Evolutionary conservation across 2,329 filamentous ascomycete genomes (phyloP).

Genomic region (Zasmidium cellare): DNA sequence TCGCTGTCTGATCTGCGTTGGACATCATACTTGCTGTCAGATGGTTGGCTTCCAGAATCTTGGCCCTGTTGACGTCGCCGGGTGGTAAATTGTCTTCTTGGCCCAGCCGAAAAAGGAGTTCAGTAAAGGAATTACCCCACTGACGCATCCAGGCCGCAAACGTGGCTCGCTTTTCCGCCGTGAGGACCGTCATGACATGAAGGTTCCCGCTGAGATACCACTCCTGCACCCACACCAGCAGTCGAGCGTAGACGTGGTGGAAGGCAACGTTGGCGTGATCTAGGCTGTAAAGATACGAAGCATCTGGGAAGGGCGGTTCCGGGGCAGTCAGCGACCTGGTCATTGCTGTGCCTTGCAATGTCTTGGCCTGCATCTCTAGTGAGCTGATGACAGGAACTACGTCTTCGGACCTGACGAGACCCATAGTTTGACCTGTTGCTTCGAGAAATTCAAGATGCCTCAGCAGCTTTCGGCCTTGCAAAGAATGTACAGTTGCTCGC

Average conservation of each 20-base stretch:
- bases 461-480: background rate
- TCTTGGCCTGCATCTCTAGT: conserved; percentile 2
- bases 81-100: background rate
- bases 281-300: background rate
- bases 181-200: background rate
- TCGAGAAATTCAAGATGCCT: background rate
- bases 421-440: background rate
- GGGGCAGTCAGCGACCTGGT: background rate
- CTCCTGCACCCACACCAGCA: background rate
- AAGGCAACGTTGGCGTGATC: background rate
- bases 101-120: background rate
- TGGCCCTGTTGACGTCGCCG: background rate
- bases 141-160: background rate
- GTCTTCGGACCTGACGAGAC: background rate
- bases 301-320: background rate
- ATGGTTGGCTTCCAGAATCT: background rate
- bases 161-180: background rate
- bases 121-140: background rate
- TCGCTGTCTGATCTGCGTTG: background rate
- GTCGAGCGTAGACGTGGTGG: background rate
- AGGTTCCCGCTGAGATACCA: background rate
- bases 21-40: background rate
- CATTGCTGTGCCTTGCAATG: background rate
- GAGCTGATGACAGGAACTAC: background rate
- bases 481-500: background rate